A percentile compares a stretch with the other conserved stretches of the same genome.
Evolutionary conservation across 495 filamentous ascomycete species (phyloP).

Genomic region (Halenospora varia): DNA sequence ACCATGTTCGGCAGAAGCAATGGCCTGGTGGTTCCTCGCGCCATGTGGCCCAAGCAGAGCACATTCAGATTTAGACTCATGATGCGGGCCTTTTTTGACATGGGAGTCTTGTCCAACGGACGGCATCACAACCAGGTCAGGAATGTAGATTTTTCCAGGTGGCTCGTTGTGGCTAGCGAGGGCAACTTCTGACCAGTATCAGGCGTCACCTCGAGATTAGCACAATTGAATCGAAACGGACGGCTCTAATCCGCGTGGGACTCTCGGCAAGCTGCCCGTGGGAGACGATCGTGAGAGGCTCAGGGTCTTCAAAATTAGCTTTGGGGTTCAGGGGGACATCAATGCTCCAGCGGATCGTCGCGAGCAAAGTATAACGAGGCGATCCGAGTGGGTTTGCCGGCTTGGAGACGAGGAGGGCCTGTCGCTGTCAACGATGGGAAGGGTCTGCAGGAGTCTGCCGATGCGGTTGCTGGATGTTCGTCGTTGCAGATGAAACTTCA

Average conservation of each 20-base stretch:
- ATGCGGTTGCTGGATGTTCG: no score
- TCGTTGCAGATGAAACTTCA: no score
- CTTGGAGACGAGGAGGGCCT: background rate
- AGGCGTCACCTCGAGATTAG: conserved; percentile 1
- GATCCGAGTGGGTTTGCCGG: background rate
- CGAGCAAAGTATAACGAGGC: background rate
- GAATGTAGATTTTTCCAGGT: background rate
- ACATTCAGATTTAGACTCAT: conserved; percentile 16
- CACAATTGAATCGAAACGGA: conserved; percentile 19
- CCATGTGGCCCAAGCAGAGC: conserved; percentile 21
- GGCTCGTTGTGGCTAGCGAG: background rate
- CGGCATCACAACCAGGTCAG: conserved; percentile 15
- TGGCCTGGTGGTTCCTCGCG: conserved; percentile 7
- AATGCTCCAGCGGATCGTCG: background rate
- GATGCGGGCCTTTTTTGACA: conserved; percentile 3
- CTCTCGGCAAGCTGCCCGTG: no score
- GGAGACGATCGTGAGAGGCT: background rate
- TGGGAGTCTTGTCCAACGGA: conserved; percentile 12
- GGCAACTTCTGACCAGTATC: conserved; percentile 15
- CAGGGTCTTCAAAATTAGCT: no score
- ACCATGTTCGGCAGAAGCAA: conserved; percentile 11
- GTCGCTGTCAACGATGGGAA: no score
- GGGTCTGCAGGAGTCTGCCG: no score
- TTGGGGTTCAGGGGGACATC: no score
- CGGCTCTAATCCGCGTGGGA: no score